Evolutionary conservation across 2,329 filamentous ascomycete species (phyloP), one percentile per base, ranked within the genome.

Genomic region (Thielaviopsis populi): DNA sequence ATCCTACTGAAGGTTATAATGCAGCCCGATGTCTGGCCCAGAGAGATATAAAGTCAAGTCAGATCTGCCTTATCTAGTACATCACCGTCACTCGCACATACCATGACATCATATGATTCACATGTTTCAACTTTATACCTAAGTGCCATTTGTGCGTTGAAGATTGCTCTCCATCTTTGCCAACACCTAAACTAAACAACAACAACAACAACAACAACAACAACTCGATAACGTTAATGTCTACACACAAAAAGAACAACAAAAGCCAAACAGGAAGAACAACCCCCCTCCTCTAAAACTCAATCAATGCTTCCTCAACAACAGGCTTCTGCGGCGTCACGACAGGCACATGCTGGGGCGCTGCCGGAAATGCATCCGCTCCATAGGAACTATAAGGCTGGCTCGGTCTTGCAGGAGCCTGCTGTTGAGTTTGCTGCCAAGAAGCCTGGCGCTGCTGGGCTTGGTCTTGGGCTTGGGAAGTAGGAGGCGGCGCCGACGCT

Each of bases 291-390:
- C 24, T 40, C 48, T 66, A 64, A 42, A 66, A 59, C 50, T 94
- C 89, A 73, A 94, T 94, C 70, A 94, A 74, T 65, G 84, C 87
- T 74, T 92, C 89, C 73, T 92, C 88, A 58, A 87, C 79, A 0
- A 76, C 79, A 15, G 80, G 81, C 69, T 78, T 62, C 48, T 60
- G 70, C 66, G 72, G 71, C 27, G 70, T 66, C 2, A 73, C 74
- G 53, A 76, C 75, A 60, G 81, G 83, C 33, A 82, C 79, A 71
- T 86, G 82, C 66, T 85, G 81, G 17, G 84, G 84, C 33, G 82
- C 83, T 1, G 81, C 77, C 1, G 87, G 87, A 69, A 89, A 89
- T 2, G 80, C 75, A 27, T 85, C 81, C 69, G 83, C 82, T 2
- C 73, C 75, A 69, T 83, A 85, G 6, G 78, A 76, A 11, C 72